Conservation (phyloP, 1,284 basidiomycete genomes). For the Cryptococcus sp. region DNA sequence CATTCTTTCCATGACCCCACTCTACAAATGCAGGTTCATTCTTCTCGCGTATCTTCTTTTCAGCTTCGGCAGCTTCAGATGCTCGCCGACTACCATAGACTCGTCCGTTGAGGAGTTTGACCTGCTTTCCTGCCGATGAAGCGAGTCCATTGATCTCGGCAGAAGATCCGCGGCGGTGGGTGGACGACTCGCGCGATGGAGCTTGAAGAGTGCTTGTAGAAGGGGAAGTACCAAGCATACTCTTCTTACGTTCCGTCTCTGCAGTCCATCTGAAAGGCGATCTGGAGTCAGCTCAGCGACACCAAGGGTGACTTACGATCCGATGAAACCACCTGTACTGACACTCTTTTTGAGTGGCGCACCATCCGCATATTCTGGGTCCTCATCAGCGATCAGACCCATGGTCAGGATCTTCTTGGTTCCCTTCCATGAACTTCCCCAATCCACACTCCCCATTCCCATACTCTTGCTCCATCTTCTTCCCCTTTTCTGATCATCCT, state of each 20-base stretch:
- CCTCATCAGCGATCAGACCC: constrained; percentile 23
- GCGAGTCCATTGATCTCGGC: constrained; percentile 14
- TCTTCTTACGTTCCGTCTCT: constrained; percentile 28
- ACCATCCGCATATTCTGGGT: constrained; percentile 17
- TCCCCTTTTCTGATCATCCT: constrained; percentile 17
- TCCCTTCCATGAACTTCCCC: constrained; percentile 30
- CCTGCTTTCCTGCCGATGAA: constrained; percentile 19
- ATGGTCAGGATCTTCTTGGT: constrained; percentile 39
- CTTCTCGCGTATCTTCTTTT: constrained; percentile 19
- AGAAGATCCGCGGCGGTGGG: constrained; percentile 30
- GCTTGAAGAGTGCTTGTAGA: constrained; percentile 2
- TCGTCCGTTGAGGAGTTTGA: constrained; percentile 46
- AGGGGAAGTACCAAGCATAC: constrained; percentile 26
- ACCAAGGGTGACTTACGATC: constrained; percentile 25
- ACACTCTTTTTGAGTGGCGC: constrained; percentile 44
- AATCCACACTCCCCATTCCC: constrained; percentile 18
- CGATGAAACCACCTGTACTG: constrained; percentile 40
- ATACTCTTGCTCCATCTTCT: constrained; percentile 33
- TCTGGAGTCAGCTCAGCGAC: constrained; percentile 17
- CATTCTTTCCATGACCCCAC: constrained; percentile 28
- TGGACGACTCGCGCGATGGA: constrained; percentile 8
- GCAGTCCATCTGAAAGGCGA: constrained; percentile 38
- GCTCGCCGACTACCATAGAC: constrained; percentile 45
- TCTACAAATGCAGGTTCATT: constrained; percentile 46
- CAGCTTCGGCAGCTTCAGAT: constrained; percentile 31